These are phyloP conservation scores for Ascosphaera apis DNA, from an alignment of 2,329 filamentous ascomycete genomes.

Conservation along the genomic window DNA sequence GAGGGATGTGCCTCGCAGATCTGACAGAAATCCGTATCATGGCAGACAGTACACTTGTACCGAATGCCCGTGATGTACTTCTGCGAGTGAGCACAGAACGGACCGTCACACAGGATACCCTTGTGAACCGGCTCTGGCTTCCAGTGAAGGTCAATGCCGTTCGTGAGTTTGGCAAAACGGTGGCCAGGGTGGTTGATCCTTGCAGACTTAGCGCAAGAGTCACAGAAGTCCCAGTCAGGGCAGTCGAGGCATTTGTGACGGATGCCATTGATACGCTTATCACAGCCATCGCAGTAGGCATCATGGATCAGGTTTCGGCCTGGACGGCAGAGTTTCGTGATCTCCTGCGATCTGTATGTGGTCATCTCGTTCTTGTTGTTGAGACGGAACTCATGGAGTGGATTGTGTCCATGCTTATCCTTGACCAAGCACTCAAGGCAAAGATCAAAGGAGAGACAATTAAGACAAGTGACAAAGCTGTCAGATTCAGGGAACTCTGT, in stretches of 20 bases:
- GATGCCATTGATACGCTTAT: slow-evolving; percentile 64
- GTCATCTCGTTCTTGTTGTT: slow-evolving; percentile 19
- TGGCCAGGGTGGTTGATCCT: slow-evolving; percentile 53
- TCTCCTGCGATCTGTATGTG: slow-evolving; percentile 37
- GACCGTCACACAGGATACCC: slow-evolving; percentile 88
- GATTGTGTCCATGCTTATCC: slow-evolving; percentile 73
- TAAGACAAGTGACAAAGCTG: slow-evolving; percentile 56
- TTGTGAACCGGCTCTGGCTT: slow-evolving; percentile 39
- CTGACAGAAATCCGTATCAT: slow-evolving; percentile 87
- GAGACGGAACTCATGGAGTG: slow-evolving; percentile 55
- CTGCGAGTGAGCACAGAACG: slow-evolving; percentile 44
- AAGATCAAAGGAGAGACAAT: slow-evolving; percentile 78
- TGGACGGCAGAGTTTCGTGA: slow-evolving; percentile 46
- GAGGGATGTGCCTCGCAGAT: slow-evolving; percentile 72
- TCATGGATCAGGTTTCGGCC: slow-evolving; percentile 66
- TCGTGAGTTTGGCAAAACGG: slow-evolving; percentile 73
- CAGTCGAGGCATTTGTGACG: slow-evolving; percentile 94
- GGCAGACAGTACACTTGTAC: slow-evolving; percentile 93
- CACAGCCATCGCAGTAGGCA: slow-evolving; percentile 86
- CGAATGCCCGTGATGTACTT: slow-evolving; percentile 58
- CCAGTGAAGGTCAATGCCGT: slow-evolving; percentile 30
- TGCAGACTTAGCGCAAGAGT: slow-evolving; percentile 45
- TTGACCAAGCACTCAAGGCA: slow-evolving; percentile 60
- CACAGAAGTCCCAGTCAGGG: slow-evolving; percentile 94
- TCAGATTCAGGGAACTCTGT: slow-evolving; percentile 48